Conservation (phyloP, 345 rosid species). For the Gossypium turneri region DNA sequence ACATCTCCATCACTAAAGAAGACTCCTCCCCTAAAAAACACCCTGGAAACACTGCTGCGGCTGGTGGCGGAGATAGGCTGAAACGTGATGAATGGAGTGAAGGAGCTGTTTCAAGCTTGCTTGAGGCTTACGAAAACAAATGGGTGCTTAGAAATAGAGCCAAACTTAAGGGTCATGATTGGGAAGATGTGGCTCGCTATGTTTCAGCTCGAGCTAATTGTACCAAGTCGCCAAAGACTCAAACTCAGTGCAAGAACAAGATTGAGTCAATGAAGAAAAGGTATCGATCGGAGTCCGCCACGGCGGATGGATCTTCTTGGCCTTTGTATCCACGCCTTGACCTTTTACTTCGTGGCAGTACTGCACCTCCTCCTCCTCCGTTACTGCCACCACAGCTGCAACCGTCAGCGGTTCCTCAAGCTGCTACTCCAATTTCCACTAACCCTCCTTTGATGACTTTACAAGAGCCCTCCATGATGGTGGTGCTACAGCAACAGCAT, state of each 20-base stretch:
- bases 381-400: conserved; percentile 17
- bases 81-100: conserved; percentile 99
- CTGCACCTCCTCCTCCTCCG: background rate
- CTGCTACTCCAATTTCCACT: conserved; percentile 16
- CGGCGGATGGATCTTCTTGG: conserved; percentile 79
- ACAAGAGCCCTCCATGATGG: conserved; percentile 33
- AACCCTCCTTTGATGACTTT: conserved; percentile 39
- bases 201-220: conserved; percentile 65
- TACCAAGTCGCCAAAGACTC: conserved; percentile 77
- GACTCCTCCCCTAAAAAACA: conserved; percentile 6
- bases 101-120: conserved; percentile 84
- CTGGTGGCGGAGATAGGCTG: conserved; percentile 37
- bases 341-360: conserved; percentile 63
- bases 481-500: conserved; percentile 15
- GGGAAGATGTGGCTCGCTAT: conserved; percentile 86
- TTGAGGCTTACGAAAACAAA: conserved; percentile 85
- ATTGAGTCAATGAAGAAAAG: conserved; percentile 98
- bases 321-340: conserved; percentile 85
- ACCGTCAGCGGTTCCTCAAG: conserved; percentile 10
- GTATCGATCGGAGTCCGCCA: conserved; percentile 80
- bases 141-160: conserved; percentile 91
- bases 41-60: conserved; percentile 22
- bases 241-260: conserved; percentile 98
- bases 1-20: conserved; percentile 5
- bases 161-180: conserved; percentile 93